phyloP scores from a whole-genome alignment of 2,329 filamentous ascomycete species.

The Epichloe sp. region DNA sequence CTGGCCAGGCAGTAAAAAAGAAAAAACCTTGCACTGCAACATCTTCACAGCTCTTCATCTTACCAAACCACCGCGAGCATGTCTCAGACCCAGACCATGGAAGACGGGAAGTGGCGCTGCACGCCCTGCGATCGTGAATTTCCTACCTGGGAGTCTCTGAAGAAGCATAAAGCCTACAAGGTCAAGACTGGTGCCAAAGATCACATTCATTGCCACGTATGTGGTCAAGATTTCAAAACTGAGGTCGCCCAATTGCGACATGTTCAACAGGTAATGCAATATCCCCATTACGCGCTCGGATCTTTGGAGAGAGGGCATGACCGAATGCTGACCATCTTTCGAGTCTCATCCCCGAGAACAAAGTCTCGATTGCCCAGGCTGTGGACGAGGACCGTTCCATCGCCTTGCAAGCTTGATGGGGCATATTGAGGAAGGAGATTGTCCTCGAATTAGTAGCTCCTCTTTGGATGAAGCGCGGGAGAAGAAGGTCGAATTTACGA shows the following conservation, averaged over 20 bases:
- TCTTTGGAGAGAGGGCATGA: neutral
- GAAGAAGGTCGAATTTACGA: constrained; percentile 23
- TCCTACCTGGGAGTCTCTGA: constrained; percentile 11
- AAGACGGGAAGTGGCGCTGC: constrained; percentile 13
- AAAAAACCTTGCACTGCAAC: neutral
- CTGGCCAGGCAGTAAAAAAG: neutral
- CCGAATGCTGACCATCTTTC: neutral
- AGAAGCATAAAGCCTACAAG: constrained; percentile 19
- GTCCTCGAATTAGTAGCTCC: constrained; percentile 20
- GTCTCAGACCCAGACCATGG: neutral
- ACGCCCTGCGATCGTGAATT: constrained; percentile 18
- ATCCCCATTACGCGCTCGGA: neutral
- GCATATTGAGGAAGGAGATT: constrained; percentile 33
- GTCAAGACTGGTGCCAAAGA: constrained; percentile 9
- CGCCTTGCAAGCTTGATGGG: constrained; percentile 25
- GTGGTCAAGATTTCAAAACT: constrained; percentile 23
- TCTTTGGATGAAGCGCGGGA: constrained; percentile 22
- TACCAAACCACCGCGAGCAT: neutral
- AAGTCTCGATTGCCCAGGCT: constrained; percentile 34
- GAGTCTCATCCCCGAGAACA: constrained; percentile 18
- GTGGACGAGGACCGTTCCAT: constrained; percentile 22
- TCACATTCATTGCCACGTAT: constrained; percentile 26
- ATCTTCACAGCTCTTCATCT: neutral
- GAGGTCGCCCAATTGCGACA: constrained; percentile 19
- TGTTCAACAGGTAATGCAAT: constrained; percentile 19